Percentiles rank a stretch among this genome's conserved stretches.
Evolutionary conservation across 1,139 yeast species (phyloP).

Genomic region (Scheffersomyces cryptocercus): DNA sequence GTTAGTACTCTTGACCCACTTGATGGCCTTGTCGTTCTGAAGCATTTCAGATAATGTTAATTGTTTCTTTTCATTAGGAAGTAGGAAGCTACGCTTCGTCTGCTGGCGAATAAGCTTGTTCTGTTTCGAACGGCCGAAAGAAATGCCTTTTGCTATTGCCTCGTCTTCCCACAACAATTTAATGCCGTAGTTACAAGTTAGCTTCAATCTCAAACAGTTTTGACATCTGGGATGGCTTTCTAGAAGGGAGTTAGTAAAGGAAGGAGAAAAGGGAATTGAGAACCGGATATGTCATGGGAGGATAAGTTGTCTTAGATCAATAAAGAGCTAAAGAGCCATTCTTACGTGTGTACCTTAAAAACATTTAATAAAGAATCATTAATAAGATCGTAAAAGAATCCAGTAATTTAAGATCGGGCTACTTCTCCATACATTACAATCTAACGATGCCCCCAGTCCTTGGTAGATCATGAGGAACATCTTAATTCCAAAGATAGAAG

Average conservation of each 20-base stretch:
- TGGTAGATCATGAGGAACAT: too few species aligned
- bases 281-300: too few species aligned
- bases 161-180: conserved; percentile 35
- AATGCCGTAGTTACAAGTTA: conserved; percentile 20
- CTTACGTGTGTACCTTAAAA: not conserved
- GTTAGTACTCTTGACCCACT: conserved; percentile 9
- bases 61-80: conserved; percentile 6
- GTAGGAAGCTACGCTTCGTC: conserved; percentile 5
- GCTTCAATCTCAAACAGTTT: conserved; percentile 20
- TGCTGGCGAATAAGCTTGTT: conserved; percentile 15
- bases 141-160: conserved; percentile 28
- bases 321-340: conserved; percentile 5
- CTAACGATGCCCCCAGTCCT: too few species aligned
- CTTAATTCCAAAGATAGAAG: too few species aligned
- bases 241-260: too few species aligned
- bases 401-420: too few species aligned
- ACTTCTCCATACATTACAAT: too few species aligned
- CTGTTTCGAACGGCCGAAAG: conserved; percentile 35
- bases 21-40: conserved; percentile 4
- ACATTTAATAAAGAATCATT: not conserved
- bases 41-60: conserved; percentile 13
- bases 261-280: too few species aligned
- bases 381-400: too few species aligned
- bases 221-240: conserved; percentile 26
- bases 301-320: too few species aligned